Conservation (phyloP, 2,329 filamentous ascomycete species). For the Metarhizium anisopliae region DNA sequence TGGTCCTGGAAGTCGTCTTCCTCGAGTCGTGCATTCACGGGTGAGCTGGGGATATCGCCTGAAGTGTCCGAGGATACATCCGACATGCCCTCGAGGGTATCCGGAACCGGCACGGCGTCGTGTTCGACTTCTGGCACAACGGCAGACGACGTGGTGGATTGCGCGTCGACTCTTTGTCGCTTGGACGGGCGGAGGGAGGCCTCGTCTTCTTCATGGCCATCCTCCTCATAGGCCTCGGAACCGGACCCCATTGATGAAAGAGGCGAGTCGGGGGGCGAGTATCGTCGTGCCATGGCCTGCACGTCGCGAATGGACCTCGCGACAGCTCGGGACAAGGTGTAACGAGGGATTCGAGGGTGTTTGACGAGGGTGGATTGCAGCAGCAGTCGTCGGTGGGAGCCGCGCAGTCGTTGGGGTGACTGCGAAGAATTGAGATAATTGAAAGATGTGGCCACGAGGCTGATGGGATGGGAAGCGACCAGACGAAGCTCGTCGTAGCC, state of each 20-base stretch:
- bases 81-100: conserved; percentile 49
- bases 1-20: conserved; percentile 72
- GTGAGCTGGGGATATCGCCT: conserved; percentile 70
- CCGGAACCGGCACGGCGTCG: conserved; percentile 37
- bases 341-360: neutral
- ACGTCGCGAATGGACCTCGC: conserved; percentile 7
- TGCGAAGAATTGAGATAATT: neutral
- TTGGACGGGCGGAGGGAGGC: conserved; percentile 34
- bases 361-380: neutral
- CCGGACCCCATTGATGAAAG: conserved; percentile 38
- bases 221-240: conserved; percentile 35
- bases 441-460: conserved; percentile 1
- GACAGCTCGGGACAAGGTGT: neutral
- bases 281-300: conserved; percentile 26
- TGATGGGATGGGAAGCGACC: neutral
- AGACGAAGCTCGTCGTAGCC: neutral
- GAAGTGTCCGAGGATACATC: conserved; percentile 88
- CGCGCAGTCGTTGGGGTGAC: neutral
- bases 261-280: conserved; percentile 35
- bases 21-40: conserved; percentile 56
- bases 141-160: conserved; percentile 36
- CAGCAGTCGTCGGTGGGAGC: neutral
- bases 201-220: conserved; percentile 32
- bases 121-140: conserved; percentile 31
- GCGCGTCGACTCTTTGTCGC: conserved; percentile 35